Evolutionary conservation across 2,329 filamentous ascomycete genomes (phyloP).

Genomic region (Xylariaceae sp.): DNA sequence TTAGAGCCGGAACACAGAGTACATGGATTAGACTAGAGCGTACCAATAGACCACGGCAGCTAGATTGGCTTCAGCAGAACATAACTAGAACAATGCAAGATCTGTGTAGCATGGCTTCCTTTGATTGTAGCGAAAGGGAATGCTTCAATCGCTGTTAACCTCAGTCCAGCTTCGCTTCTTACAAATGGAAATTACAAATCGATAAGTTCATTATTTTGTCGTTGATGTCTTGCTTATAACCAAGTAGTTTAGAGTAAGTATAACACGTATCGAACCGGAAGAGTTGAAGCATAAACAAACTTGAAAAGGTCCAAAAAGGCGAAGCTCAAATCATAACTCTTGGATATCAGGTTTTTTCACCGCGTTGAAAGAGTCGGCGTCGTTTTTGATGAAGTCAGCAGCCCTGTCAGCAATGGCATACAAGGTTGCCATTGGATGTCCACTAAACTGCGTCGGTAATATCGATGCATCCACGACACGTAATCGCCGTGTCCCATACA

Average conservation of each 20-base stretch:
- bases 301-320: background rate
- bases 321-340: background rate
- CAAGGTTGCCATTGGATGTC: background rate
- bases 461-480: slow-evolving; percentile 3
- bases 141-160: background rate
- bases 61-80: too few relatives aligned
- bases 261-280: background rate
- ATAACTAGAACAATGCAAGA: background rate
- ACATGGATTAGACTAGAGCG: background rate
- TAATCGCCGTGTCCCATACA: background rate
- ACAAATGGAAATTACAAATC: too few relatives aligned
- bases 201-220: background rate
- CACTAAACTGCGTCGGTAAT: background rate
- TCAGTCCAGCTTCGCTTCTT: too few relatives aligned
- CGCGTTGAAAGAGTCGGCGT: background rate
- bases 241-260: background rate
- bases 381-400: background rate
- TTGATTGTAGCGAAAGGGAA: background rate
- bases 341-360: background rate
- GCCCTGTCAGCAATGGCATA: background rate
- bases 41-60: background rate
- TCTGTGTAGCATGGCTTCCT: background rate
- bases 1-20: background rate
- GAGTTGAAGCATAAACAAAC: background rate
- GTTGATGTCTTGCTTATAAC: background rate